phyloP scores from a whole-genome alignment of 345 rosid species.

The Hypericum androsaemum region DNA sequence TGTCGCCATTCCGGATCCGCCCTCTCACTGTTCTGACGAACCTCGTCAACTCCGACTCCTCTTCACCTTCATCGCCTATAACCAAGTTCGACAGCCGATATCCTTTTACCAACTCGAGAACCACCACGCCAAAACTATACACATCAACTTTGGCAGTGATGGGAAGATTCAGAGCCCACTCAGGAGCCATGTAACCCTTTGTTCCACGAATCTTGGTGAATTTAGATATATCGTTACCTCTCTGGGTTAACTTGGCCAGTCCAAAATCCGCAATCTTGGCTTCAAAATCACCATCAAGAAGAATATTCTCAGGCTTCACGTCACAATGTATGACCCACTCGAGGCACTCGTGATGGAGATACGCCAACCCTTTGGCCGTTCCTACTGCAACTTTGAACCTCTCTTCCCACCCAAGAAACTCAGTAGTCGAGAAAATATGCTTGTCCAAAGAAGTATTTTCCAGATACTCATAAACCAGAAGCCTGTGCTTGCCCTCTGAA shows the following conservation, averaged over 20 bases:
- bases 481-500: neutral
- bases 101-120: conserved; percentile 38
- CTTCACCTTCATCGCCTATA: conserved; percentile 14
- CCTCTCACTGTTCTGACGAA: conserved; percentile 18
- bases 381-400: conserved; percentile 5
- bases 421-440: conserved; percentile 1
- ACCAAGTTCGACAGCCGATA: conserved; percentile 22
- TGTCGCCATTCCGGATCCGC: conserved; percentile 15
- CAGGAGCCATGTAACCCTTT: conserved; percentile 34
- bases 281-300: conserved; percentile 3
- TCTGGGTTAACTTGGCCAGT: conserved; percentile 8
- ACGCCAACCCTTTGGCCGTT: conserved; percentile 5
- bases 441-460: neutral
- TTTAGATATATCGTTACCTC: conserved; percentile 9
- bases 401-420: neutral
- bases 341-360: conserved; percentile 7
- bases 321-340: conserved; percentile 10
- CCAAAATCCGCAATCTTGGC: conserved; percentile 9
- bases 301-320: conserved; percentile 6
- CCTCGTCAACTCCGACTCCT: conserved; percentile 25
- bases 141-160: conserved; percentile 36
- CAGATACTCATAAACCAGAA: conserved; percentile 5
- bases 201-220: conserved; percentile 32
- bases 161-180: conserved; percentile 30
- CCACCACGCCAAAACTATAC: conserved; percentile 33